A percentile compares a stretch with the other conserved stretches of the same genome.
Conservation (phyloP, 2,329 filamentous ascomycete genomes). For the Grosmannia serpens region DNA sequence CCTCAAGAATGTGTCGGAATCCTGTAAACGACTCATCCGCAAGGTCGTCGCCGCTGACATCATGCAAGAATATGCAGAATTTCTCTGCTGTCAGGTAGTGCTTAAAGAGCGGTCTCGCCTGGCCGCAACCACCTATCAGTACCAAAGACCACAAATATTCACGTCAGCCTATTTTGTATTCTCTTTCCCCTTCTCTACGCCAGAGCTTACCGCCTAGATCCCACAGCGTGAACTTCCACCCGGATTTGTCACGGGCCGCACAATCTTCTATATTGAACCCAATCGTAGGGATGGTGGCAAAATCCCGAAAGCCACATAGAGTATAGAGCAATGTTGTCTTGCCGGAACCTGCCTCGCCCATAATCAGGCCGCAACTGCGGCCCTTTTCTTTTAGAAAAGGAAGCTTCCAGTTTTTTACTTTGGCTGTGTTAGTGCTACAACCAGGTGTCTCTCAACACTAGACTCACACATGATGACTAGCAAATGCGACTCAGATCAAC, state of each 20-base stretch:
- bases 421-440: not conserved
- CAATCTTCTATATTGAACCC: not conserved
- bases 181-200: not conserved
- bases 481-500: too few species aligned
- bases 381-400: not conserved
- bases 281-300: not conserved
- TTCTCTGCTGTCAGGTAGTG: not conserved
- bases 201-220: not conserved
- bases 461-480: too few species aligned
- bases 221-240: not conserved
- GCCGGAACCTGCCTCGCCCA: not conserved
- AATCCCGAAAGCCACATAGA: not conserved
- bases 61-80: not conserved
- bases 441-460: not conserved
- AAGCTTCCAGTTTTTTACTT: not conserved
- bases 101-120: not conserved
- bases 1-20: not conserved
- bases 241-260: not conserved
- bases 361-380: not conserved
- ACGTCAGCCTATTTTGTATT: not conserved
- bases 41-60: not conserved
- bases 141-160: not conserved
- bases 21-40: not conserved
- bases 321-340: not conserved
- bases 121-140: not conserved